Evolutionary conservation across 2,329 filamentous ascomycete species (phyloP), one percentile per base, ranked within the genome.

Genomic region (Botrytis paeoniae): DNA sequence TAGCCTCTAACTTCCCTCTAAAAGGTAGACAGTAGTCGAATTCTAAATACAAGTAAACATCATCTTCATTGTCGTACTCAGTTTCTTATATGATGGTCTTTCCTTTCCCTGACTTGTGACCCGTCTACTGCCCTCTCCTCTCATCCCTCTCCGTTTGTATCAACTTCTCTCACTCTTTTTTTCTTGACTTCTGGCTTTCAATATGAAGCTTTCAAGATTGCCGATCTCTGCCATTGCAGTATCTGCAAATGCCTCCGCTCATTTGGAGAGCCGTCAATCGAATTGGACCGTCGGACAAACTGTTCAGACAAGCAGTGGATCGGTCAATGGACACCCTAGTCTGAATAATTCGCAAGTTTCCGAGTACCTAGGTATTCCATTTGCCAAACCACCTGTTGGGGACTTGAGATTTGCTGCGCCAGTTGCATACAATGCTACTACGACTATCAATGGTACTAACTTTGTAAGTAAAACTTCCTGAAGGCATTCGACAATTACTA

Each of bases 351-450:
- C 78, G 4, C 73, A 75, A 3, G 79, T 80, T 10, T 79, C 79
- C 1, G 78, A 78, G 48, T 85, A 85, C 70, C 76, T 84, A 16
- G 82, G 82, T 14, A 82, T 85, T 69, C 83, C 81, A 10, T 84
- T 83, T 75, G 83, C 80, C 2, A 77, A 81, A 43, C 80, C 82
- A 9, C 82, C 83, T 20, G 74, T 81, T n/a, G 83, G 81, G 1
- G 77, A 83, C 25, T 76, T 81, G 54, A 80, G 84, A 70, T 85
- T 84, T 75, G 80, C 77, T 37, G 63, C 72, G 1, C 74, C 74
- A 14, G 69, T 74, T 45, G 65, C 75, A 63, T 79, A 76, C 43
- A 70, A 41, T 48, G 75, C 77, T 8, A 75, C 48, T 65, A 35
- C 70, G 0, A 65, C 68, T 0, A 54, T 79, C 41, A 78, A 78